Evolutionary conservation across 2,329 filamentous ascomycete species (phyloP), one percentile per base, ranked within the genome.

Genomic region (Aureobasidium sp.): DNA sequence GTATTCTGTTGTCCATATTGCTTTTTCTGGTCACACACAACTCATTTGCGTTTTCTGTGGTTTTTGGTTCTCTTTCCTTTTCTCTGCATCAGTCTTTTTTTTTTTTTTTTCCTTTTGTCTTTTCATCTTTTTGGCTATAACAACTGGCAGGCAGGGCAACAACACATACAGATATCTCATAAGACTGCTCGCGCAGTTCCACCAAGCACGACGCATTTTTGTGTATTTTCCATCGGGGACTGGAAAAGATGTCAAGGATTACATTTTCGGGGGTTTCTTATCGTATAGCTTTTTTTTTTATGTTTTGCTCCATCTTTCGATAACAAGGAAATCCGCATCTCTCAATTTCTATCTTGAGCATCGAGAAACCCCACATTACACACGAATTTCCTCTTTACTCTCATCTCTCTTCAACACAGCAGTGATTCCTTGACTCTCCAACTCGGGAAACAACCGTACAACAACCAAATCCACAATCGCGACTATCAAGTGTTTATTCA

Each of bases 401-500:
- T 42, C 37, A 7, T n/a, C 32, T 1, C 21, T 59, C 25, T 39
- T 51, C 34, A 53, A 10, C 21, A 44, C 27, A 16, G 37, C 16
- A n/a, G 36, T 14, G n/a, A 62, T 32, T 3, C 44, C 32, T 5
- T 36, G 37, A n/a, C 57, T 59, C 47, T 42, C 81, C 68, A 97
- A 73, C 76, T 99, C 94, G 5, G 94, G 94, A 70, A 96, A 83
- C 64, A 97, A 74, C 66, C 88, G 85, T 61, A 91, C 83, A n/a
- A 97, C 78, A 2, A 96, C 72, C 62, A 93, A 76, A 76, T 99
- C 94, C 37, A 97, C 76, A 51, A 94, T 79, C 48, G 85, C 81
- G 70, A 96, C 96, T 67, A 96, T 78, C 36, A 97, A 78, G 76
- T 97, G 91, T 77, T 92, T 95, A 76, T 99, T 99, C 75, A 91